Evolutionary conservation across 176 grass and related monocot genomes (phyloP).

Genomic region (Eleusine indica): DNA sequence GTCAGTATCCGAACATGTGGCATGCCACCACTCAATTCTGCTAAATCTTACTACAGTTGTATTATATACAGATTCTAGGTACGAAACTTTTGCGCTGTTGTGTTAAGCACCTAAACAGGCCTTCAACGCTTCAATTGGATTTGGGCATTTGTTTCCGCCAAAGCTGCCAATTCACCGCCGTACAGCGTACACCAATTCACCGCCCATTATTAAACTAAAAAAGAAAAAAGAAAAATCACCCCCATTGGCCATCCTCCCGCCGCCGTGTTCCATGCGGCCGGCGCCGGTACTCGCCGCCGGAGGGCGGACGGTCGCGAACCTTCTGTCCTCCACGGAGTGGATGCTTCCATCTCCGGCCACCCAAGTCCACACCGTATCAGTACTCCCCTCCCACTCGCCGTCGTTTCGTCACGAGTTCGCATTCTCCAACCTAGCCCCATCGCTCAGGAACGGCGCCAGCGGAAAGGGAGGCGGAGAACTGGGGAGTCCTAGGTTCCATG

Average conservation of each 20-base stretch:
- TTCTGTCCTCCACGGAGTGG: conserved; percentile 60
- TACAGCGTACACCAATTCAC: too few species aligned
- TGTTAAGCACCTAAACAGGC: too few species aligned
- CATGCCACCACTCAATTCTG: too few species aligned
- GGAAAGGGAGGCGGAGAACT: neutral
- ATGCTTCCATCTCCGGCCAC: conserved; percentile 65
- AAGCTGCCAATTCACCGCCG: too few species aligned
- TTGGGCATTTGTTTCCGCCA: too few species aligned
- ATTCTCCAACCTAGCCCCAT: conserved; percentile 54
- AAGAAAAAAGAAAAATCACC: too few species aligned
- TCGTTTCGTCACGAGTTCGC: conserved; percentile 30
- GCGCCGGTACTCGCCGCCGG: conserved; percentile 41
- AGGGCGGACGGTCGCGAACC: conserved; percentile 33
- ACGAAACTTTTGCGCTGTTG: too few species aligned
- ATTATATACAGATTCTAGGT: too few species aligned
- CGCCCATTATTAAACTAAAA: too few species aligned
- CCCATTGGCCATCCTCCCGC: neutral
- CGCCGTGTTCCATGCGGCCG: conserved; percentile 41
- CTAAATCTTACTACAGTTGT: too few species aligned
- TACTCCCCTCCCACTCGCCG: conserved; percentile 30
- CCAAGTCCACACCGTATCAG: conserved; percentile 67
- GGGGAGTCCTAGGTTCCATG: conserved; percentile 40
- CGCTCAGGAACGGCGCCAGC: conserved; percentile 19
- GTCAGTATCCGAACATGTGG: too few species aligned
- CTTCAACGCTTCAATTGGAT: too few species aligned